phyloP scores from a whole-genome alignment of 805 yeast genomes.

The Kluyveromyces aestuarii region DNA sequence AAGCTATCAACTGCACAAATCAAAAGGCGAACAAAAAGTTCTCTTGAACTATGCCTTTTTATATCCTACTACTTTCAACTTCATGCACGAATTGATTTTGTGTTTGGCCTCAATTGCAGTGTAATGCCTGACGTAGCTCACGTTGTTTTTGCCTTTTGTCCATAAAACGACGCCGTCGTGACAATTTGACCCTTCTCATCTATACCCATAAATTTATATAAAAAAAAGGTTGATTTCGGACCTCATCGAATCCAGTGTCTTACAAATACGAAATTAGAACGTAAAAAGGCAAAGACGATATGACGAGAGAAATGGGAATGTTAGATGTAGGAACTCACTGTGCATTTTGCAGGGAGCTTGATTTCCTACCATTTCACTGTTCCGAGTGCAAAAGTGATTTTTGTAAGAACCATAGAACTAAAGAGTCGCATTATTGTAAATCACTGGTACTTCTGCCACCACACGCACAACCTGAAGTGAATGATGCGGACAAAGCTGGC shows the following conservation, averaged over 20 bases:
- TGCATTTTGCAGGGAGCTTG: slow-evolving; percentile 23
- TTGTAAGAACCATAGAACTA: slow-evolving; percentile 21
- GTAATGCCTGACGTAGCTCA: too few species aligned
- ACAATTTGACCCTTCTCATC: neutral
- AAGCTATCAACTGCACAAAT: too few species aligned
- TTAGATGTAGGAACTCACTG: slow-evolving; percentile 30
- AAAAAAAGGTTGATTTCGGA: neutral
- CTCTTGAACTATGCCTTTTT: too few species aligned
- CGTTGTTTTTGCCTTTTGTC: neutral
- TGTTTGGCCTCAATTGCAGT: neutral
- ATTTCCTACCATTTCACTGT: slow-evolving; percentile 28
- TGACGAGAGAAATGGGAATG: slow-evolving; percentile 23
- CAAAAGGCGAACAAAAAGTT: too few species aligned
- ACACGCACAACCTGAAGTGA: neutral
- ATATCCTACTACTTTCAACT: neutral
- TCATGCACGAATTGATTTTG: neutral
- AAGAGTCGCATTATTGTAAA: slow-evolving; percentile 21
- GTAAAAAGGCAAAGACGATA: neutral
- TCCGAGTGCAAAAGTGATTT: slow-evolving; percentile 21
- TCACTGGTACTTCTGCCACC: slow-evolving; percentile 8
- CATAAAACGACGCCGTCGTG: neutral
- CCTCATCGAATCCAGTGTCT: neutral
- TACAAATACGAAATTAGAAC: neutral
- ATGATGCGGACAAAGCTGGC: slow-evolving; percentile 1
- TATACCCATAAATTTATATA: too few species aligned